Conservation (phyloP, 2,329 filamentous ascomycete genomes). For the Microdochium trichocladiopsis region DNA sequence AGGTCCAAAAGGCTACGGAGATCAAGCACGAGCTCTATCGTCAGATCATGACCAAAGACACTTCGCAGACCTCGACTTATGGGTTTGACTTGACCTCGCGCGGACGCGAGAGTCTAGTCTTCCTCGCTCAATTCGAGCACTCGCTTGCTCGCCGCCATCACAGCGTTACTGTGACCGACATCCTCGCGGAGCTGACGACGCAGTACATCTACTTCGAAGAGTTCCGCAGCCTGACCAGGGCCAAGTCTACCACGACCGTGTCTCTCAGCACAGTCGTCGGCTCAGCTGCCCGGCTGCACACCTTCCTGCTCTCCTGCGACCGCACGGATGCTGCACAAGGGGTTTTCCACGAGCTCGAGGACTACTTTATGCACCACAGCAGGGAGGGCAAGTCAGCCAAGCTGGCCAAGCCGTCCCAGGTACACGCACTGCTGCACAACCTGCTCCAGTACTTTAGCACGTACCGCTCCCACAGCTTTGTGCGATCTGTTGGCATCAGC, state of each 20-base stretch:
- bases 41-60: slow-evolving; percentile 29
- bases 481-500: slow-evolving; percentile 27
- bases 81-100: slow-evolving; percentile 24
- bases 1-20: slow-evolving; percentile 21
- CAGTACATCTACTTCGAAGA: slow-evolving; percentile 31
- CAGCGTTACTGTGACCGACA: slow-evolving; percentile 27
- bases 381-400: slow-evolving; percentile 21
- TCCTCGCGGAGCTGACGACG: slow-evolving; percentile 33
- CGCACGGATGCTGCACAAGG: slow-evolving; percentile 14
- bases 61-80: slow-evolving; percentile 12
- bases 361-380: slow-evolving; percentile 18
- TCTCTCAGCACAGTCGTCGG: slow-evolving; percentile 25
- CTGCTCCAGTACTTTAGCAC: slow-evolving; percentile 24
- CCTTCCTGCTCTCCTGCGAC: slow-evolving; percentile 17
- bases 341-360: slow-evolving; percentile 20
- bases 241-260: slow-evolving; percentile 20
- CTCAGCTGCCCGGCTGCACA: slow-evolving; percentile 23
- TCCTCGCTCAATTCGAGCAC: slow-evolving; percentile 37
- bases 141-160: slow-evolving; percentile 18
- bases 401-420: slow-evolving; percentile 15
- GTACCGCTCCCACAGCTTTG: slow-evolving; percentile 22
- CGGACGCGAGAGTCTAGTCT: slow-evolving; percentile 27
- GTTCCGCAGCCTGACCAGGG: slow-evolving; percentile 25
- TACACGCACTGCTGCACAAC: slow-evolving; percentile 21
- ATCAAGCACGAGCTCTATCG: slow-evolving; percentile 27